Percentiles rank a stretch among this genome's conserved stretches.
phyloP scores from a whole-genome alignment of 805 yeast species.

The Metschnikowia drakensbergensis region DNA sequence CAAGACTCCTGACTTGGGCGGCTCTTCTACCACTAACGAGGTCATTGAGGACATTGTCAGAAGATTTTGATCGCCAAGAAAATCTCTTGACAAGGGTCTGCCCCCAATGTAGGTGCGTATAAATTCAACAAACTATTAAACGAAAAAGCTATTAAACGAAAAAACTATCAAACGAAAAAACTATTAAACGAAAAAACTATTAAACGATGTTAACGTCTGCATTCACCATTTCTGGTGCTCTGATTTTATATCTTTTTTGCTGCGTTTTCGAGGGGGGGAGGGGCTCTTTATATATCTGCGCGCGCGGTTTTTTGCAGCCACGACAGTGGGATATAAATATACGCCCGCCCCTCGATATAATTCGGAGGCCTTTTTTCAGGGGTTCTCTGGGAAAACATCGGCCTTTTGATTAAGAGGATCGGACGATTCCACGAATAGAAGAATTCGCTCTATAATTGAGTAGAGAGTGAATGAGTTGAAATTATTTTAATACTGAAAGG shows the following conservation, averaged over 20 bases:
- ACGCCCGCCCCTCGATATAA: background rate
- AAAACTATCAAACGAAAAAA: background rate
- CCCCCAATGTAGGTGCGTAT: too few relatives aligned
- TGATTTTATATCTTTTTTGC: too few relatives aligned
- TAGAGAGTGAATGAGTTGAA: too few relatives aligned
- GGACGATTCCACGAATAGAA: too few relatives aligned
- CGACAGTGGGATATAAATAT: background rate
- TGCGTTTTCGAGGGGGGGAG: background rate
- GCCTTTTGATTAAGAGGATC: too few relatives aligned
- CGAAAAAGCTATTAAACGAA: background rate
- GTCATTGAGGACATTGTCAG: slow-evolving; percentile 80
- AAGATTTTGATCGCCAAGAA: slow-evolving; percentile 26
- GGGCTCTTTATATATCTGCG: slow-evolving; percentile 2
- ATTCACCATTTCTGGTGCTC: too few relatives aligned
- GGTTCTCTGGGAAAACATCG: too few relatives aligned
- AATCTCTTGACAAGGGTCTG: background rate
- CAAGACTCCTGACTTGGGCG: slow-evolving; percentile 95
- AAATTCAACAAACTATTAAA: background rate
- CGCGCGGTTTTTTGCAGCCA: slow-evolving; percentile 5
- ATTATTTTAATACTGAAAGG: too few relatives aligned
- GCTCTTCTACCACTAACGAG: slow-evolving; percentile 78
- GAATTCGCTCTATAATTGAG: too few relatives aligned
- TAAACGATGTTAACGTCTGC: too few relatives aligned
- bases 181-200: background rate
- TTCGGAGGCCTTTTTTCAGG: background rate